These are phyloP conservation scores for Colletotrichum siamense DNA, from an alignment of 2,329 filamentous ascomycete species.

Conservation along the genomic window DNA sequence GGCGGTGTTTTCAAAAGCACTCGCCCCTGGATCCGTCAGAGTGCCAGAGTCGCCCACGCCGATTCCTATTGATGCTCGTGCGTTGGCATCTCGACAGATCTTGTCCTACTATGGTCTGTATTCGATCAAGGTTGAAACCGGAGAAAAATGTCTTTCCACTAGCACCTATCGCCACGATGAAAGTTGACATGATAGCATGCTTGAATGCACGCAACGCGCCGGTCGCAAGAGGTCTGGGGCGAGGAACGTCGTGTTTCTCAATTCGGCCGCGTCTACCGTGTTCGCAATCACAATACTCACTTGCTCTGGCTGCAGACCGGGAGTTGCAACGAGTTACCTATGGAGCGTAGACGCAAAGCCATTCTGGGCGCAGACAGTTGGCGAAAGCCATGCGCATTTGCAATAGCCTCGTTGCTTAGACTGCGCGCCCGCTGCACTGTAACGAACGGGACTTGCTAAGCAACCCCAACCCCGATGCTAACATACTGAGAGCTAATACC, in stretches of 20 bases:
- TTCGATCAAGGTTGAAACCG: not conserved
- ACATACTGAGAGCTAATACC: not conserved
- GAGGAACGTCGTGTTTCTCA: not conserved
- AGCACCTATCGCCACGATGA: not conserved
- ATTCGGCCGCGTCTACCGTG: not conserved
- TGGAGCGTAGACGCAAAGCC: not conserved
- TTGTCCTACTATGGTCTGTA: not conserved
- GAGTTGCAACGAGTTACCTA: not conserved
- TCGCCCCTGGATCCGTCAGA: not conserved
- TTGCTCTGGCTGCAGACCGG: not conserved
- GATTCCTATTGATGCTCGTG: not conserved
- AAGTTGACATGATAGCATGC: not conserved
- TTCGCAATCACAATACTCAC: not conserved
- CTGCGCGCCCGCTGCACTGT: not conserved
- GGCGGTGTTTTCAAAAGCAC: not conserved
- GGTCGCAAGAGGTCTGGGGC: not conserved
- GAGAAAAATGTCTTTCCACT: not conserved
- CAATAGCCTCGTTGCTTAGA: not conserved
- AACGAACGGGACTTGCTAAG: not conserved
- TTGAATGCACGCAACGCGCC: not conserved
- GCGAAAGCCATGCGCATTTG: not conserved
- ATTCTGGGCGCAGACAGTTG: not conserved
- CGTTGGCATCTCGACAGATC: not conserved
- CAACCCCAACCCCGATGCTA: not conserved
- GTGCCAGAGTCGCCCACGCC: not conserved